Base-by-base conservation (phyloP, 2,329 filamentous ascomycete genomes). In the Fusarium foetens region DNA sequence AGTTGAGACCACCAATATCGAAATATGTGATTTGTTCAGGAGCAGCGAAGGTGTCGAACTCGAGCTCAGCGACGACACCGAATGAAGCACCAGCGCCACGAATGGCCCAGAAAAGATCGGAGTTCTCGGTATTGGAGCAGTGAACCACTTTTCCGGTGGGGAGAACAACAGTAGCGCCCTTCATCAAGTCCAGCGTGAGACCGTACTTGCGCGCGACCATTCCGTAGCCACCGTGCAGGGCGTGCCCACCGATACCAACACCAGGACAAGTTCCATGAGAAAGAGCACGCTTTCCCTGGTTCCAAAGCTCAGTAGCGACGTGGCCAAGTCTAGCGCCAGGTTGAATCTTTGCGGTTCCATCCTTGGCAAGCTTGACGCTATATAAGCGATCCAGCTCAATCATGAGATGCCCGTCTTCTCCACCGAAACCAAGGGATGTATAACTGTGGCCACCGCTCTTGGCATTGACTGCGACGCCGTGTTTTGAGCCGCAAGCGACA, bases 381-480 rank as follows among this genome's bases (percentile, higher is more conserved):
- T 81, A 79, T 75, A 85, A 78, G 21, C 79, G 78, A n/a, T 84
- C 80, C 13, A 86, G 70, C 64, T 84, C 81, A 19, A 86, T 76
- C 42, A 85, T 76, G 14, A 85, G 73, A 38, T 80, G 80, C 2
- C 83, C 83, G 58, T 85, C 79, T 45, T 80, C 76, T n/a, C 83
- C 83, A 1, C 83, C 83, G 23, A 80, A 80, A 58, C 85, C 84
- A 57, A 84, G 85, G 31, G 86, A 87, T 0, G 81, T 87, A 75
- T 87, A 89, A 49, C 83, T 85, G 70, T 89, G 87, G 5, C 87
- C 87, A 7, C 87, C 87, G 53, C 83, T 83, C 71, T 84, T 84
- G 10, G 86, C 81, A 45, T 86, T 86, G 3, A 89, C 85, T 59
- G 86, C 85, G 58, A 86, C 77, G 5, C 80, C 79, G 53, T 79